phyloP scores from a whole-genome alignment of 805 yeast species.

The Zygotorulaspora danielsina region DNA sequence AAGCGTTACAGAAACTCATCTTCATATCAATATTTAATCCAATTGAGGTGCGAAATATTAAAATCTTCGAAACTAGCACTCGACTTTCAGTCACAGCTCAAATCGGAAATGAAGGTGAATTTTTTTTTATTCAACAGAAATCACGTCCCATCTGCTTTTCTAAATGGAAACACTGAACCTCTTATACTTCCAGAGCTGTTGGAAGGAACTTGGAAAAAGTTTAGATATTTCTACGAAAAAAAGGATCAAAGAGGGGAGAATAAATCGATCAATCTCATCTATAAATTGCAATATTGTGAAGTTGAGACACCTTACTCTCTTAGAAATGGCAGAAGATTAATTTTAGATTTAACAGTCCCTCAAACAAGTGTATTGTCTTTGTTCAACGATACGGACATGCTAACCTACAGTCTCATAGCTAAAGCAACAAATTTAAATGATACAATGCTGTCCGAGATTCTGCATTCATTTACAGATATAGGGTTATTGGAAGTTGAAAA shows the following conservation, averaged over 20 bases:
- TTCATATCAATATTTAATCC: slow-evolving; percentile 8
- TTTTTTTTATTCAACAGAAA: slow-evolving; percentile 22
- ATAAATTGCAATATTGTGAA: slow-evolving; percentile 31
- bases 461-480: slow-evolving; percentile 22
- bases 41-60: slow-evolving; percentile 4
- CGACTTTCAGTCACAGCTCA: slow-evolving; percentile 4
- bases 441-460: slow-evolving; percentile 9
- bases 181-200: slow-evolving; percentile 20
- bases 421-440: slow-evolving; percentile 7
- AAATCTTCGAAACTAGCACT: slow-evolving; percentile 6
- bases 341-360: slow-evolving; percentile 25
- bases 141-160: slow-evolving; percentile 21
- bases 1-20: slow-evolving; percentile 8
- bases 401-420: slow-evolving; percentile 14
- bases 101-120: not conserved
- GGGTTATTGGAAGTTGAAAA: slow-evolving; percentile 14
- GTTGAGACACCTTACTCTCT: slow-evolving; percentile 22
- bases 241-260: slow-evolving; percentile 12
- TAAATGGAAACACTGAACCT: slow-evolving; percentile 9
- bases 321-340: slow-evolving; percentile 13
- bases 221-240: slow-evolving; percentile 9
- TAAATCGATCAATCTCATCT: slow-evolving; percentile 21
- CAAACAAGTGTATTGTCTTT: slow-evolving; percentile 27
- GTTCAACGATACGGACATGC: slow-evolving; percentile 21
- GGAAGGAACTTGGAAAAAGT: slow-evolving; percentile 18